Base-by-base conservation (phyloP, 768 basidiomycete genomes). In the Calocybe gangraenosa region DNA sequence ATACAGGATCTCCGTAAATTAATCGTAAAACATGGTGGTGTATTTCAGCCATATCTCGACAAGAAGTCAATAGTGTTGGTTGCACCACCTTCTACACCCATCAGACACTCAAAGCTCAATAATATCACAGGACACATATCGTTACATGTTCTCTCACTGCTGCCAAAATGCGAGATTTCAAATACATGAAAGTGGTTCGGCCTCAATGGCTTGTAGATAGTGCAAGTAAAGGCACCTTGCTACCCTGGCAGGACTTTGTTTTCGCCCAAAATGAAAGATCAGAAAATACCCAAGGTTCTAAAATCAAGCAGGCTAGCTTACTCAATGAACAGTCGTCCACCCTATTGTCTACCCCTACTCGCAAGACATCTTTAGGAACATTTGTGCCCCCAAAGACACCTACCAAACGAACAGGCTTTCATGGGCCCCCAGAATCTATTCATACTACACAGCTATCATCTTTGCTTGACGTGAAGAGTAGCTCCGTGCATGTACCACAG, bases 161-260 rank as follows among this genome's bases (percentile, higher is more conserved):
- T 0, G 81, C 83, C 33, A 99, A 98, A 65, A 76, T 92, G 35
- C 79, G 78, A 17, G 92, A 95, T 56, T 97, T 93, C 64, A 78
- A 84, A 61, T 64, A 84, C 33, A 87, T 95, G 85, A 96, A 93
- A 60, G 86, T 98, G 13, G 92, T 87, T 31, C 73, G 71, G 37
- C 92, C 93, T 0, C 82, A 84, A 46, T 99, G 96, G 96, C 73
- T 99, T 9, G 70, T 84, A 9, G 79, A 92, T 23, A 94, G 91
- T 52, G 78, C 76, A n/a, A 67, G 80, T 43, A 74, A 73, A 2
- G 82, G 81, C 0, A 57, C 62, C 7, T 69, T 96, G 8, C 74
- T 93, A 5, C 82, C 91, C 7, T 98, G 94, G 94, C 73, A 69
- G 44, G 70, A 84, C 47, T 96, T 78, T 58, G 75, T 79, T 2